Evolutionary conservation across 345 rosid species (phyloP).

Genomic region (Boechera divaricarpa): DNA sequence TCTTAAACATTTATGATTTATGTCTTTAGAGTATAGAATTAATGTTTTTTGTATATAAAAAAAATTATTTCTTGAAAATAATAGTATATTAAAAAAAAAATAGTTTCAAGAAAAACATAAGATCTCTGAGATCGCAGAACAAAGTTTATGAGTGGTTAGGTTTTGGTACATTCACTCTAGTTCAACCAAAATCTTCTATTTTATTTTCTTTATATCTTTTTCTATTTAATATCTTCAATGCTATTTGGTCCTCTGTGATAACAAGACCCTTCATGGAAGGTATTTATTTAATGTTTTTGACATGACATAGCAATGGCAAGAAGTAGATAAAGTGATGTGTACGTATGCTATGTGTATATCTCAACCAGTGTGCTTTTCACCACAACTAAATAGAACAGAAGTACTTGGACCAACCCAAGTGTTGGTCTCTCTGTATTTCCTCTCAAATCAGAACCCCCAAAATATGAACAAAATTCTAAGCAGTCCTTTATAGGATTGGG

Average conservation of each 20-base stretch:
- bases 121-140: not conserved
- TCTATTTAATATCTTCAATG: conserved; percentile 21
- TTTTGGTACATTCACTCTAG: conserved; percentile 20
- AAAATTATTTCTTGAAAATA: no score
- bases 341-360: conserved; percentile 31
- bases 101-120: not conserved
- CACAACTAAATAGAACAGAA: conserved; percentile 34
- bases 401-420: conserved; percentile 35
- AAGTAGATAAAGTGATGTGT: conserved; percentile 38
- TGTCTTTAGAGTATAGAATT: no score
- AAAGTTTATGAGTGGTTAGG: conserved; percentile 23
- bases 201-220: not conserved
- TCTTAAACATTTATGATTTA: no score
- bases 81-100: not conserved
- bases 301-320: conserved; percentile 44
- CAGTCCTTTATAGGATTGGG: no score
- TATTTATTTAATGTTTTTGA: conserved; percentile 42
- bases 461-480: not conserved
- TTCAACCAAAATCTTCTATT: conserved; percentile 21
- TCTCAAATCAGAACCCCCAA: conserved; percentile 37
- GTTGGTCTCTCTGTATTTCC: conserved; percentile 40
- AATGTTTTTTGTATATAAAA: no score
- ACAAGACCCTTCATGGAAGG: conserved; percentile 47
- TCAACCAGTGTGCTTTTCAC: conserved; percentile 37
- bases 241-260: conserved; percentile 38